Evolutionary conservation across 768 basidiomycete species (phyloP).

Genomic region (Tulasnella sp.): DNA sequence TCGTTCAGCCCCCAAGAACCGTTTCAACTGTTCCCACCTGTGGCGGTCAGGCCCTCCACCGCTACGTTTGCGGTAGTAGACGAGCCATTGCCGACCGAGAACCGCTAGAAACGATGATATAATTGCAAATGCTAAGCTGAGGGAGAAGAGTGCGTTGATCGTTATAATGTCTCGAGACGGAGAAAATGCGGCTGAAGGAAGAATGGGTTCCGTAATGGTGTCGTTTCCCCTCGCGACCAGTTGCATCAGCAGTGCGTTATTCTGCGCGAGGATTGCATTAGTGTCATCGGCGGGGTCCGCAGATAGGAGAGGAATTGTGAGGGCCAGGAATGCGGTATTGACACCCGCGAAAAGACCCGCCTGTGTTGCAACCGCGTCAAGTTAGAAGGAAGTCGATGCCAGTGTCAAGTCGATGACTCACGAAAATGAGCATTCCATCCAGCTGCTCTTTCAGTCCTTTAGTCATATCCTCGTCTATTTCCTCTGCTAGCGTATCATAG

Average conservation of each 20-base stretch:
- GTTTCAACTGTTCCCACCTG: not conserved
- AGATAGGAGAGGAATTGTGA: not conserved
- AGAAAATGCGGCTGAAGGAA: not conserved
- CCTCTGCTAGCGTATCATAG: not conserved
- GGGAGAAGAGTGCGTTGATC: not conserved
- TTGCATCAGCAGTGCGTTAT: not conserved
- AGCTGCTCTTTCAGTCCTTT: not conserved
- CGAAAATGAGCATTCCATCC: not conserved
- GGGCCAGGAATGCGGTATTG: not conserved
- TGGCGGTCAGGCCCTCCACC: not conserved
- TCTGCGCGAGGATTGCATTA: not conserved
- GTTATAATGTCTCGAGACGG: not conserved
- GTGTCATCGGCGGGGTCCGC: not conserved
- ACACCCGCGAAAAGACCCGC: not conserved
- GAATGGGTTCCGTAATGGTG: not conserved
- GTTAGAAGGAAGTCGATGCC: not conserved
- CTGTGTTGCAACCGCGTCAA: not conserved
- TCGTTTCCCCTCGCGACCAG: not conserved
- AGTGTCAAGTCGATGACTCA: not conserved
- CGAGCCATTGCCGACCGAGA: not conserved
- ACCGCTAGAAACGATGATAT: not conserved
- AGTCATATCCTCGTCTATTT: not conserved
- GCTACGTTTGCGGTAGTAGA: not conserved
- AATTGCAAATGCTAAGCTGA: not conserved
- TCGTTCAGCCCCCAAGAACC: not conserved